Base-by-base conservation (phyloP, 257 asterid genomes). In the Ehretia macrophylla region DNA sequence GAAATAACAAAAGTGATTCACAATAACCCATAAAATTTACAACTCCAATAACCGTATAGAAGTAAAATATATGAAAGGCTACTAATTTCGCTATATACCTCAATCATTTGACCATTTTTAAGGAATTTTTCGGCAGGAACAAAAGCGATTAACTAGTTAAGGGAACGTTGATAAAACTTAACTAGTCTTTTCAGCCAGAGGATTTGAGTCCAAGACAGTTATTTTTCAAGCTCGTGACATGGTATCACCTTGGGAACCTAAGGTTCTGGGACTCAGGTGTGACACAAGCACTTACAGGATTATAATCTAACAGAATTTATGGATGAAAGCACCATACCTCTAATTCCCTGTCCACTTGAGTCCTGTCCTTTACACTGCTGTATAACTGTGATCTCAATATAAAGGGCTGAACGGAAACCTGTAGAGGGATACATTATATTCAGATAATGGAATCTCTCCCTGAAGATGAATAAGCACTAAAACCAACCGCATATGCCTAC, bases 281-380 rank as follows among this genome's bases (percentile, higher is more conserved):
- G n/a, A 14, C 17, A 9, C n/a, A 12, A 45, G 12, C 23, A 50
- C 22, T 17, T 50, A 8, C 0, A 5, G 20, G 14, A 20, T n/a
- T 2, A 10, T n/a, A n/a, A n/a, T 42, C 8, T 10, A 42, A 42
- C 16, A 42, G 47, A 3, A 42, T 42, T 42, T 10, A 14, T 10
- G 16, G 12, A 42, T 10, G 16, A 52, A 52, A 52, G 38, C 12
- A 52, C 13, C n/a, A 14, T 69, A 92, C 99, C 99, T 88, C 99
- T 69, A 92, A 66, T 65, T 92, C 99, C 81, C 94, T 81, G 64
- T 92, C 99, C 66, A 92, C 99, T 81, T 86, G 90, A 44, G 99
- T 88, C 86, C 99, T 80, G 77, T 92, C 94, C 74, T 73, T 83
- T 50, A 92, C 68, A 70, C 97, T 92, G 96, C 95, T 88, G 76